Conservation (phyloP, 1,139 yeast genomes). For the Groenewaldozyma sp. region DNA sequence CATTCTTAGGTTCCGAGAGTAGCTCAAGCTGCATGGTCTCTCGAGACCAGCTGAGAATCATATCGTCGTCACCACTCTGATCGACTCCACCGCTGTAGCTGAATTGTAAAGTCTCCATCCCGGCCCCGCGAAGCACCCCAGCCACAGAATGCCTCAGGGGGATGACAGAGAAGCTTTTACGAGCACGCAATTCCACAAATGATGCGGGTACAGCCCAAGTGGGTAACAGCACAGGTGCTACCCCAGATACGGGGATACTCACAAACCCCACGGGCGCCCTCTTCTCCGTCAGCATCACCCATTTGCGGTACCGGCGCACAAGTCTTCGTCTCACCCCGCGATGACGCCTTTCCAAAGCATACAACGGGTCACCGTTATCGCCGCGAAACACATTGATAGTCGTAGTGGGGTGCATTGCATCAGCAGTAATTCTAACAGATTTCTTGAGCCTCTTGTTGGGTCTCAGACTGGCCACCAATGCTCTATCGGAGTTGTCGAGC, state of each 20-base stretch:
- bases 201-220: background rate
- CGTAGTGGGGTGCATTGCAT: slow-evolving; percentile 1
- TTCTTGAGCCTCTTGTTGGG: background rate
- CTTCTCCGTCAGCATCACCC: slow-evolving; percentile 1
- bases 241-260: background rate
- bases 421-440: background rate
- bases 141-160: background rate
- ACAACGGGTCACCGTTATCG: background rate
- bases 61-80: background rate
- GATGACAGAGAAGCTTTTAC: background rate
- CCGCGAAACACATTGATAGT: slow-evolving; percentile 1
- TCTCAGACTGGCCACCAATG: too few species aligned
- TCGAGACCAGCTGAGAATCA: background rate
- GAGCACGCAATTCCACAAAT: background rate
- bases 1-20: background rate
- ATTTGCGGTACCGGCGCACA: background rate
- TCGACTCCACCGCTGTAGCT: background rate
- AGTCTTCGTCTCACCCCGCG: slow-evolving; percentile 1
- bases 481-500: too few species aligned
- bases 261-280: slow-evolving; percentile 1
- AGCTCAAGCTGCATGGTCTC: background rate
- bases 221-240: background rate
- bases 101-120: slow-evolving; percentile 1
- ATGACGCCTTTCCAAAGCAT: background rate
- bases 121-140: background rate